phyloP scores from a whole-genome alignment of 2,329 filamentous ascomycete genomes.

The Sclerotinia glacialis region DNA sequence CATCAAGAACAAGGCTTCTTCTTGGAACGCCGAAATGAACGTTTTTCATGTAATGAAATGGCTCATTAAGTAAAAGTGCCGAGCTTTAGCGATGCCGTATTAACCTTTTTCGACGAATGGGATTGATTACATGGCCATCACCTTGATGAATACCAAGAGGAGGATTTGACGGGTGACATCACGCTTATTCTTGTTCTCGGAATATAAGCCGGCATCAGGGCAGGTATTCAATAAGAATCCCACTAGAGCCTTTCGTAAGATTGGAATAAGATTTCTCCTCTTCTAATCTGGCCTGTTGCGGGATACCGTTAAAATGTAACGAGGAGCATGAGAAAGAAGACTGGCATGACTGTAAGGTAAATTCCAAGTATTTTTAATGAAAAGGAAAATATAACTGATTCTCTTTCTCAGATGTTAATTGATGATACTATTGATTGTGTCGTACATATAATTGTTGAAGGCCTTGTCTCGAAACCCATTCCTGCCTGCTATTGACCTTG shows the following conservation, averaged over 20 bases:
- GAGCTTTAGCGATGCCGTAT: not conserved
- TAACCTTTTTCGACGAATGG: not conserved
- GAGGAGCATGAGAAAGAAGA: not conserved
- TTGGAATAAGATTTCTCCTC: not conserved
- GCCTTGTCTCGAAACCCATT: not conserved
- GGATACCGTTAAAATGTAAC: not conserved
- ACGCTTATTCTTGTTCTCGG: not conserved
- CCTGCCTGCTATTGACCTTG: not conserved
- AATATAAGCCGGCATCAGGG: conserved; percentile 13
- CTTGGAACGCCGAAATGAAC: not conserved
- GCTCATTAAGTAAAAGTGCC: not conserved
- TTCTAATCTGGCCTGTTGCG: not conserved
- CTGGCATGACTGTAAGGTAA: not conserved
- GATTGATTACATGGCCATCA: not conserved
- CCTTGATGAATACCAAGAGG: no score
- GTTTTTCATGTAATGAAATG: conserved; percentile 7
- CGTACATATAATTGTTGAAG: not conserved
- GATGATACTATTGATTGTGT: no score
- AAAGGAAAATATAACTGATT: not conserved
- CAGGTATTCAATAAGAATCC: not conserved
- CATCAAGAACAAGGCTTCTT: not conserved
- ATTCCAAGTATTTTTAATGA: not conserved
- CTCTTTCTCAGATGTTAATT: not conserved
- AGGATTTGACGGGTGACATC: not conserved
- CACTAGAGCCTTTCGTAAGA: not conserved